A percentile compares a stretch with the other conserved stretches of the same genome.
These are phyloP conservation scores for Leucoagaricus sp. DNA, from an alignment of 1,284 basidiomycete species.

Conservation along the genomic window DNA sequence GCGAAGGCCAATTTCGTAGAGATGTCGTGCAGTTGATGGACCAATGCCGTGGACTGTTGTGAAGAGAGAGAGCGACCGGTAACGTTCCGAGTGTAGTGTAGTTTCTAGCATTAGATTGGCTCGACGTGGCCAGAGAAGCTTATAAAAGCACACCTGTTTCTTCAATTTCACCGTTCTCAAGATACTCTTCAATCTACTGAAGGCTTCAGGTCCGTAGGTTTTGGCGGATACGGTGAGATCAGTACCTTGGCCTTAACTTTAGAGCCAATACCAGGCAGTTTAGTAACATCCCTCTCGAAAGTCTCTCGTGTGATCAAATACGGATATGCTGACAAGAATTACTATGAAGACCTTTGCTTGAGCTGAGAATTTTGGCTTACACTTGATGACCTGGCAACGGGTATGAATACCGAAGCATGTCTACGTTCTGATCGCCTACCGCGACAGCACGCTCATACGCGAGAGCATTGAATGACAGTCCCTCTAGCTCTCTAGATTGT, in stretches of 20 bases:
- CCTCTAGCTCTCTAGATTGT: constrained; percentile 59
- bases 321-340: constrained; percentile 78
- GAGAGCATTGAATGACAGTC: constrained; percentile 62
- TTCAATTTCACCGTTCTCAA: constrained; percentile 52
- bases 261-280: constrained; percentile 60
- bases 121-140: not conserved
- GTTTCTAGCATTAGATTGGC: constrained; percentile 39
- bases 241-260: constrained; percentile 62
- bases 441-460: constrained; percentile 69
- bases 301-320: constrained; percentile 43
- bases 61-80: constrained; percentile 56
- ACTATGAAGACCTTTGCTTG: not conserved
- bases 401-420: not conserved
- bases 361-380: constrained; percentile 32
- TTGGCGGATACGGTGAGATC: not conserved
- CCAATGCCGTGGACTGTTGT: constrained; percentile 75
- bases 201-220: not conserved
- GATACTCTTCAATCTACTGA: constrained; percentile 61
- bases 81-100: constrained; percentile 51
- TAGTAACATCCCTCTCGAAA: constrained; percentile 45
- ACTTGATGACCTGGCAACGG: constrained; percentile 55
- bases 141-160: constrained; percentile 46
- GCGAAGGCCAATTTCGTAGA: constrained; percentile 62
- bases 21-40: constrained; percentile 58
- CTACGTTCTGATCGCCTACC: constrained; percentile 37